A percentile compares a stretch with the other conserved stretches of the same genome.
phyloP scores from a whole-genome alignment of 495 filamentous ascomycete species.

The Lichina pygmaea region DNA sequence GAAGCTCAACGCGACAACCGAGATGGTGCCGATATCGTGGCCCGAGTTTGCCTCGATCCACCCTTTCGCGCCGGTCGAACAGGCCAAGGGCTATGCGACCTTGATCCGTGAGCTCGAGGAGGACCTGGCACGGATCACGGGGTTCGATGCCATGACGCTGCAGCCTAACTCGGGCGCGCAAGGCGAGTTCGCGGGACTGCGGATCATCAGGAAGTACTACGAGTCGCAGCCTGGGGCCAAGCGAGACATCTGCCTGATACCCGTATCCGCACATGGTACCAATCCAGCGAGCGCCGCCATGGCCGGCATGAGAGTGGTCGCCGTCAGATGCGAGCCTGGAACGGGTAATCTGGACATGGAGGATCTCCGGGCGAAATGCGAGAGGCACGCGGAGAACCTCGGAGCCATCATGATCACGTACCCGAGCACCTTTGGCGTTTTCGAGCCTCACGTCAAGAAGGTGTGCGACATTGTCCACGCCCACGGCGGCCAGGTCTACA shows the following conservation, averaged over 20 bases:
- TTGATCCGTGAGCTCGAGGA: slow-evolving; percentile 46
- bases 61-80: slow-evolving; percentile 40
- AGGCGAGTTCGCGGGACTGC: slow-evolving; percentile 87
- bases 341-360: slow-evolving; percentile 76
- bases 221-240: slow-evolving; percentile 34
- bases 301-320: slow-evolving; percentile 91
- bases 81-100: slow-evolving; percentile 37
- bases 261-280: slow-evolving; percentile 88
- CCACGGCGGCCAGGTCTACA: slow-evolving; percentile 87
- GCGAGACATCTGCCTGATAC: slow-evolving; percentile 87
- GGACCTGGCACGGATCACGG: slow-evolving; percentile 68
- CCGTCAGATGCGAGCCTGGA: slow-evolving; percentile 70
- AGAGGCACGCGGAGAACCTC: slow-evolving; percentile 62
- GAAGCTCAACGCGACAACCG: slow-evolving; percentile 92
- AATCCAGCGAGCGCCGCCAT: slow-evolving; percentile 93
- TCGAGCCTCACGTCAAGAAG: slow-evolving; percentile 73
- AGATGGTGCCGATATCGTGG: slow-evolving; percentile 77
- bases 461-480: slow-evolving; percentile 68
- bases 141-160: slow-evolving; percentile 68
- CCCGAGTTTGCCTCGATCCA: slow-evolving; percentile 71
- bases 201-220: slow-evolving; percentile 70
- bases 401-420: slow-evolving; percentile 98
- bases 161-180: slow-evolving; percentile 96
- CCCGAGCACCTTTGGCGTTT: slow-evolving; percentile 89
- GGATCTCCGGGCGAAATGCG: slow-evolving; percentile 68